These are phyloP conservation scores for Trichoderma polysporum DNA, from an alignment of 2,329 filamentous ascomycete species.

Conservation along the genomic window DNA sequence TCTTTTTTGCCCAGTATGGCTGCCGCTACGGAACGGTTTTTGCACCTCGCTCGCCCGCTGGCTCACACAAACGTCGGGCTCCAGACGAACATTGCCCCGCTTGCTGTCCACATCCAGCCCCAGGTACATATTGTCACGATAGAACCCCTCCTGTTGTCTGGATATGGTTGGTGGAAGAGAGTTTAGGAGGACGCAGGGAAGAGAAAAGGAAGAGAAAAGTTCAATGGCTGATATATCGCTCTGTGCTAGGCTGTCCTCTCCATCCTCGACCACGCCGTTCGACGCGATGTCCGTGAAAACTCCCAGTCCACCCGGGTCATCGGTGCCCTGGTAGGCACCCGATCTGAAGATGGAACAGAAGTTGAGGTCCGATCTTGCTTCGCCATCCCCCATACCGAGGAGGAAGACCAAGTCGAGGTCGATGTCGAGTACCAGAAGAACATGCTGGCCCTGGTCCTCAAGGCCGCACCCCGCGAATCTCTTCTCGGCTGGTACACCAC, in stretches of 20 bases:
- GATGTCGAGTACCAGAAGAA: constrained; percentile 99
- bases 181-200: neutral
- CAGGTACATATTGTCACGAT: constrained; percentile 62
- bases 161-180: neutral
- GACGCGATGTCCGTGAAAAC: constrained; percentile 66
- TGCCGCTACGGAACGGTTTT: constrained; percentile 76
- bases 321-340: constrained; percentile 87
- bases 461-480: constrained; percentile 89
- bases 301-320: constrained; percentile 94
- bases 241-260: constrained; percentile 63
- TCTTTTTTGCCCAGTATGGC: constrained; percentile 68
- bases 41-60: constrained; percentile 90
- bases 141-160: constrained; percentile 19
- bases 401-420: constrained; percentile 97
- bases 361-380: constrained; percentile 96
- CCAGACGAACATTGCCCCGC: constrained; percentile 83
- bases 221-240: constrained; percentile 15
- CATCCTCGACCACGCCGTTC: constrained; percentile 89
- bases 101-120: constrained; percentile 92
- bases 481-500: constrained; percentile 99
- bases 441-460: constrained; percentile 93
- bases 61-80: constrained; percentile 77
- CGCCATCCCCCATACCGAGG: constrained; percentile 97
- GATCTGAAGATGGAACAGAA: constrained; percentile 95
- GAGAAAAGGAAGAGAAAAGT: neutral